Base-by-base conservation (phyloP, 306 rosid genomes). In the Fragaria iinumae region DNA sequence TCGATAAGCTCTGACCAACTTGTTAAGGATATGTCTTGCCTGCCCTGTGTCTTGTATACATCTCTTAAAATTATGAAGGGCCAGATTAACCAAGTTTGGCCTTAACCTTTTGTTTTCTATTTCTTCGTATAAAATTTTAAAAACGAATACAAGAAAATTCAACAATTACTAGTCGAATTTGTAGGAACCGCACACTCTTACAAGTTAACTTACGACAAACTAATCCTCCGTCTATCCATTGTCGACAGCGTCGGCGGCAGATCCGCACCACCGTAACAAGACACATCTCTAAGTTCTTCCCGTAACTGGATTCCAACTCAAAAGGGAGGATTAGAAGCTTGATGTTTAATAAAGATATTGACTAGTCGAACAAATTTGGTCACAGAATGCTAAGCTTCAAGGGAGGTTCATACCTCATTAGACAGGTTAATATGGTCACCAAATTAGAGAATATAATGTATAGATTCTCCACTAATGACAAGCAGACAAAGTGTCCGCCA, bases 401-500 rank as follows among this genome's bases (percentile, higher is more conserved):
- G 65, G 65, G 25, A 29, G 67, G 41, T 62, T 62, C 41, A 29
- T 12, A 0, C 11, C 39, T 29, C 1, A 62, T 5, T 27, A 32
- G 34, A 0, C 4, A 13, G 67, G 17, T 60, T 5, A 60, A 27
- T 25, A 27, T 0, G 65, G 67, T 60, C 39, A 25, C 41, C 41
- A 29, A 12, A 29, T 12, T 27, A 27, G 39, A 60, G 17, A 60
- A 25, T 11, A 60, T 25, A 25, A 20, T 4, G 36, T 68, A 27
- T 21, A n/a, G n/a, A 68, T 68, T 67, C 47, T 53, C n/a, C 76
- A 70, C 38, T 47, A 27, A 32, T n/a, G 71, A 59, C 0, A 34
- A 7, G 39, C 65, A 72, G 53, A 71, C 72, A 59, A 59, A 8
- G 20, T 71, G 41, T 70, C 67, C 67, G 44, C 52, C 63, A 53